Conservation (phyloP, 768 basidiomycete genomes). For the Chalciporus chontae region DNA sequence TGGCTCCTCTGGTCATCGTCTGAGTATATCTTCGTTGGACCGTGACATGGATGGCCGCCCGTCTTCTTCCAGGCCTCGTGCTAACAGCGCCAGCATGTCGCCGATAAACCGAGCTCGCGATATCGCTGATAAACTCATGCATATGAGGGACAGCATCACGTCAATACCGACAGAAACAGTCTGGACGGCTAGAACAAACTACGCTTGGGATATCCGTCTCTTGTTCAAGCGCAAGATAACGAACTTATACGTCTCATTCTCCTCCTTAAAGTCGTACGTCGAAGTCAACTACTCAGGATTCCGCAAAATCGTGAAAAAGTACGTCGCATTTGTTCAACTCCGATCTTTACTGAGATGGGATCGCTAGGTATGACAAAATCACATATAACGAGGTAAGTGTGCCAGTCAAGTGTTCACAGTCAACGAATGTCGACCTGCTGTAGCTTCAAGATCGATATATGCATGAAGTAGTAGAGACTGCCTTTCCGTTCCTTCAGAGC, state of each 20-base stretch:
- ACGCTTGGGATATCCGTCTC: conserved; percentile 78
- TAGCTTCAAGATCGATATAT: conserved; percentile 80
- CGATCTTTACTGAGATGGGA: neutral
- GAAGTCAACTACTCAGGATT: conserved; percentile 93
- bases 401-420: neutral
- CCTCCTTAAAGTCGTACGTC: conserved; percentile 78
- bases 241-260: conserved; percentile 70
- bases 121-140: conserved; percentile 48
- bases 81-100: conserved; percentile 28
- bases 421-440: neutral
- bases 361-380: conserved; percentile 91
- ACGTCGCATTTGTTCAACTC: conserved; percentile 19
- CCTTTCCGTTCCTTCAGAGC: conserved; percentile 62
- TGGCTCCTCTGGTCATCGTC: conserved; percentile 11
- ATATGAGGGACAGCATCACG: conserved; percentile 50
- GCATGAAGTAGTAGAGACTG: conserved; percentile 60
- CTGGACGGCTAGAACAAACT: conserved; percentile 78
- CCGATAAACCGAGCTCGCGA: conserved; percentile 32
- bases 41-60: conserved; percentile 34
- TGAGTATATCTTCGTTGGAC: conserved; percentile 52
- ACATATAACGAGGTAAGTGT: conserved; percentile 58
- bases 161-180: conserved; percentile 48
- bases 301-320: conserved; percentile 96
- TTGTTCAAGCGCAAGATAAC: conserved; percentile 90
- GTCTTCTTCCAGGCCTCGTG: conserved; percentile 21